Evolutionary conservation across 1,284 basidiomycete species (phyloP), one percentile per base, ranked within the genome.

Genomic region (Gomphus bonarii): DNA sequence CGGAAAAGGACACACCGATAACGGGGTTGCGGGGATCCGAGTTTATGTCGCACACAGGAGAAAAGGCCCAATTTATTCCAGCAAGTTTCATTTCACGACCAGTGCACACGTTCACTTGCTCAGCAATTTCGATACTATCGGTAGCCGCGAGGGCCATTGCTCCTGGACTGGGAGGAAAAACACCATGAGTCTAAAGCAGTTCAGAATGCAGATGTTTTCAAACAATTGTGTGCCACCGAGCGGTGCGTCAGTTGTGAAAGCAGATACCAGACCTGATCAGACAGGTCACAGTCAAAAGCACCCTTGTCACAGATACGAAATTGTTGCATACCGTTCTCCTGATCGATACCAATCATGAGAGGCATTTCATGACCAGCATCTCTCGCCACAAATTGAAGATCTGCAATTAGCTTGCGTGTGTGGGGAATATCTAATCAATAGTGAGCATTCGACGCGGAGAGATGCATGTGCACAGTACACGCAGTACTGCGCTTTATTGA

Each of bases 41-140:
- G 63, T 87, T 87, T 42, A 87, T 77, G 63, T 87, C 84, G 12
- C 79, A 82, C 4, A 85, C 82, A 0, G 85, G 85, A 62, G 80
- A 77, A 62, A 77, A 87, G 7, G 72, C 77, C 84, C 85, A 87
- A 62, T 84, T 83, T 58, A 87, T 79, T 0, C 85, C 84, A 1
- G 73, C 79, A 43, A 77, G 67, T 54, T 73, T 76, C 60, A 87
- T 70, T 65, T 87, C 84, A 25, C 64, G 68, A 1, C 72, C 84
- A 1, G 76, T 76, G 0, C 77, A 79, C 42, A 65, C 64, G 7
- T 79, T 72, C 1, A 84, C 74, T 12, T 72, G 55, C 50, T 75
- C 71, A 3, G 79, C 76, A 0, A 81, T 63, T 2, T 72, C 70
- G 0, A 69, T 61, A 9, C 77, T 76, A 0, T 74, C 75, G 0